These are phyloP conservation scores for Cordyceps pruinosa DNA, from an alignment of 2,329 filamentous ascomycete species.

Conservation along the genomic window DNA sequence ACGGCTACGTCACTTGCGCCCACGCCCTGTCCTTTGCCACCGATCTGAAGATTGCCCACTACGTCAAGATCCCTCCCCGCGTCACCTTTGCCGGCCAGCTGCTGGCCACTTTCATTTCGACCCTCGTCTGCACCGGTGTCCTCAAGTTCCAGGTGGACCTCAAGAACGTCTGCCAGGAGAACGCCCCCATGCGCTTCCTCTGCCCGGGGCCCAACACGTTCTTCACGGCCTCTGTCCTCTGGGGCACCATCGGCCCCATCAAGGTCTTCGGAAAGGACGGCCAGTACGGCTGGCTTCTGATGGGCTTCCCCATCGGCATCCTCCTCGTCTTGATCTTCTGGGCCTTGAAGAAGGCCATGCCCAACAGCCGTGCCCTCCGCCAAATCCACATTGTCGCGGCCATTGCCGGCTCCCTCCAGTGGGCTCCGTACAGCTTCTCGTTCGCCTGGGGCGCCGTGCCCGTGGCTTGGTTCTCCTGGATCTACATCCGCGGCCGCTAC, in stretches of 20 bases:
- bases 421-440: constrained; percentile 38
- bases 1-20: constrained; percentile 30
- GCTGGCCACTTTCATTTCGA: constrained; percentile 38
- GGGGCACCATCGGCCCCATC: constrained; percentile 37
- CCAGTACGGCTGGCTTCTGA: constrained; percentile 33
- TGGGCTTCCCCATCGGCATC: constrained; percentile 35
- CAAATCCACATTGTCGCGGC: constrained; percentile 38
- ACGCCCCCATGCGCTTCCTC: constrained; percentile 29
- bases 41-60: constrained; percentile 46
- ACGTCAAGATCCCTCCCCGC: constrained; percentile 42
- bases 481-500: constrained; percentile 38
- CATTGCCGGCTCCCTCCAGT: constrained; percentile 32
- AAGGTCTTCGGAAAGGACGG: constrained; percentile 35
- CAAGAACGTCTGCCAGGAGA: constrained; percentile 29
- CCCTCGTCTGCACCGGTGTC: constrained; percentile 37
- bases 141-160: constrained; percentile 34
- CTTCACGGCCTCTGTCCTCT: constrained; percentile 39
- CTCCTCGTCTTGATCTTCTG: constrained; percentile 30
- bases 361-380: constrained; percentile 26
- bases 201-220: constrained; percentile 34
- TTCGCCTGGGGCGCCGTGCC: constrained; percentile 42
- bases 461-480: constrained; percentile 41
- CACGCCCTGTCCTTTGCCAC: constrained; percentile 23
- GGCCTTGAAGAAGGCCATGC: constrained; percentile 27
- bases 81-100: constrained; percentile 42